These are phyloP conservation scores for Trypanosoma platydactyli DNA, from an alignment of 208 protist species.

Conservation along the genomic window DNA sequence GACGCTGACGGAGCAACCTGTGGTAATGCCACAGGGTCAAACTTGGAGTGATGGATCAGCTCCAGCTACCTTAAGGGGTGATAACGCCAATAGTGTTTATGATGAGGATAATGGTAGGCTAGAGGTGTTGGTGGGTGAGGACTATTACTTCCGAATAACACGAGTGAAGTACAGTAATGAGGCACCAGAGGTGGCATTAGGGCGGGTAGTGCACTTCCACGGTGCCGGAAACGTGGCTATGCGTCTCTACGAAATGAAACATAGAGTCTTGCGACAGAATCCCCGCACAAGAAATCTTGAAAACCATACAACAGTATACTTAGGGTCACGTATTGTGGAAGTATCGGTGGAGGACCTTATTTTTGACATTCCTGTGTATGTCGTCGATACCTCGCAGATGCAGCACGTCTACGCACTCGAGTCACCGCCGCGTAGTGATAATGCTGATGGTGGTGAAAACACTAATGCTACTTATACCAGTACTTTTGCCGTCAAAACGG, in stretches of 20 bases:
- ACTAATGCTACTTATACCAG: background rate
- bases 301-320: conserved; percentile 47
- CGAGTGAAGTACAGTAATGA: conserved; percentile 7
- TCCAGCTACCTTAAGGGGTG: no score
- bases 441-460: background rate
- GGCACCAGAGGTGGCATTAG: conserved; percentile 29
- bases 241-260: conserved; percentile 57
- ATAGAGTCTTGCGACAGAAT: conserved; percentile 40
- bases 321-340: conserved; percentile 21
- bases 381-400: conserved; percentile 41
- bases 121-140: conserved; percentile 43
- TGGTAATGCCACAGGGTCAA: no score
- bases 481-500: background rate
- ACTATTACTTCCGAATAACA: conserved; percentile 60
- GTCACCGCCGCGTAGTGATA: conserved; percentile 16
- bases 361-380: conserved; percentile 66
- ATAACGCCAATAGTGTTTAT: background rate
- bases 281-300: conserved; percentile 42
- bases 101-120: background rate
- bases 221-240: conserved; percentile 22
- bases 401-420: conserved; percentile 71
- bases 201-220: conserved; percentile 44
- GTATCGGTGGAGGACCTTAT: conserved; percentile 46
- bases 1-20: no score
- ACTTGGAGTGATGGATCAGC: no score